Conservation (phyloP, 805 yeast species). For the Saccharomycopsis sp. region DNA sequence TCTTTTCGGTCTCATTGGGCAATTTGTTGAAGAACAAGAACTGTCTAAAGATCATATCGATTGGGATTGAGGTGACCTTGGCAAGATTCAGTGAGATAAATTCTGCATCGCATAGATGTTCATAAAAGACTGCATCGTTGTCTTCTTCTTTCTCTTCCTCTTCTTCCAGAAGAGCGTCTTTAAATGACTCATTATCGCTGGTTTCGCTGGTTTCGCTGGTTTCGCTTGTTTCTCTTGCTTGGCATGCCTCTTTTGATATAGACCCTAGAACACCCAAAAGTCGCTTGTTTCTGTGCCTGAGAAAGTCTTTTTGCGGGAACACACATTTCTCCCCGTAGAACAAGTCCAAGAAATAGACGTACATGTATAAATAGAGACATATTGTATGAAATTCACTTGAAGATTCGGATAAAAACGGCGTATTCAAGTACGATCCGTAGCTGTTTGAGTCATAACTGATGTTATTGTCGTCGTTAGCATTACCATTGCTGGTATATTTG, state of each 20-base stretch:
- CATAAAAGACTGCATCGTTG: background rate
- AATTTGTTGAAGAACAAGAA: conserved; percentile 51
- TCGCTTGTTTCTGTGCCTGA: background rate
- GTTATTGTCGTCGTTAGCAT: background rate
- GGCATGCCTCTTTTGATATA: no score
- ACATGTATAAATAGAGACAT: conserved; percentile 16
- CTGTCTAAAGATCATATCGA: conserved; percentile 60
- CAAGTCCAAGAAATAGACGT: conserved; percentile 14
- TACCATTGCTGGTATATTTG: background rate
- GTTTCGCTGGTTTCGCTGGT: no score
- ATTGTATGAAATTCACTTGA: conserved; percentile 15
- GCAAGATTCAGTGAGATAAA: conserved; percentile 5
- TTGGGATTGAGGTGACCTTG: conserved; percentile 31
- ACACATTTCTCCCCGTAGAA: conserved; percentile 5
- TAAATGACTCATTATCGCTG: background rate
- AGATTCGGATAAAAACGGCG: background rate
- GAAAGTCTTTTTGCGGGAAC: background rate
- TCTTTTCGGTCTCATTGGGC: conserved; percentile 72
- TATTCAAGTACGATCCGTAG: background rate
- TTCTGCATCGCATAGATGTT: background rate
- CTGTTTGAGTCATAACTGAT: background rate
- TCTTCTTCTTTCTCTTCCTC: background rate
- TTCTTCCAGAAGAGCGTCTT: background rate
- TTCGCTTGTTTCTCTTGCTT: no score
- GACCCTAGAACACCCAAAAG: background rate